phyloP scores from a whole-genome alignment of 257 asterid species.

The Echites panduratus region DNA sequence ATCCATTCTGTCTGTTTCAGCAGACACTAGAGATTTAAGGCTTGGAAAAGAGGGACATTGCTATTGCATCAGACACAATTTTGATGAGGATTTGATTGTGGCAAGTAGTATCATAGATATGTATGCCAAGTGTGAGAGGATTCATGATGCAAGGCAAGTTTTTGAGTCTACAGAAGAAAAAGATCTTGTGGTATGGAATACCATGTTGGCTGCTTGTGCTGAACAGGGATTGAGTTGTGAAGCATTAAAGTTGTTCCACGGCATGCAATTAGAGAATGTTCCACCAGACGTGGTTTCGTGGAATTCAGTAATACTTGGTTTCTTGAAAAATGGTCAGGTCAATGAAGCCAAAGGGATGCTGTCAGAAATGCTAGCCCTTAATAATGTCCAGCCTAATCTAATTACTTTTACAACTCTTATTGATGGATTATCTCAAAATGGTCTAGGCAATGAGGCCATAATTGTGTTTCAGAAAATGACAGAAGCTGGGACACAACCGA shows the following conservation, averaged over 20 bases:
- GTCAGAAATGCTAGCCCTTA: constrained; percentile 20
- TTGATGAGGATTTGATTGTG: constrained; percentile 17
- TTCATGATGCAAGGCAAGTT: constrained; percentile 23
- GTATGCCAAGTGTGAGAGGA: constrained; percentile 29
- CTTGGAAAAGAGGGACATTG: constrained; percentile 31
- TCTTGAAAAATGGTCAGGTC: constrained; percentile 26
- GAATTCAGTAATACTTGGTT: constrained; percentile 28
- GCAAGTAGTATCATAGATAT: constrained; percentile 22
- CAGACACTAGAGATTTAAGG: constrained; percentile 19
- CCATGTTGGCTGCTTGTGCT: constrained; percentile 25
- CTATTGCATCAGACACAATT: constrained; percentile 20
- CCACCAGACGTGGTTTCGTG: constrained; percentile 25
- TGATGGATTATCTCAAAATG: constrained; percentile 24
- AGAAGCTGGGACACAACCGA: constrained; percentile 21
- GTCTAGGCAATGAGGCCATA: constrained; percentile 19
- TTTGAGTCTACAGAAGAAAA: constrained; percentile 19
- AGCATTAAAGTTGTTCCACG: constrained; percentile 22
- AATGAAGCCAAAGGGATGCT: constrained; percentile 26
- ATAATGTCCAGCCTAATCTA: constrained; percentile 18
- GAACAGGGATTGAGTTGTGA: constrained; percentile 28
- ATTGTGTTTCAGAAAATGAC: constrained; percentile 20
- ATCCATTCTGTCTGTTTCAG: constrained; percentile 21
- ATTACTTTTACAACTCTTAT: constrained; percentile 27
- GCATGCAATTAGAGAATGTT: constrained; percentile 24
- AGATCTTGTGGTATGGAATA: constrained; percentile 30